phyloP scores from a whole-genome alignment of 2,329 filamentous ascomycete species.

The Shiraia bambusicola region DNA sequence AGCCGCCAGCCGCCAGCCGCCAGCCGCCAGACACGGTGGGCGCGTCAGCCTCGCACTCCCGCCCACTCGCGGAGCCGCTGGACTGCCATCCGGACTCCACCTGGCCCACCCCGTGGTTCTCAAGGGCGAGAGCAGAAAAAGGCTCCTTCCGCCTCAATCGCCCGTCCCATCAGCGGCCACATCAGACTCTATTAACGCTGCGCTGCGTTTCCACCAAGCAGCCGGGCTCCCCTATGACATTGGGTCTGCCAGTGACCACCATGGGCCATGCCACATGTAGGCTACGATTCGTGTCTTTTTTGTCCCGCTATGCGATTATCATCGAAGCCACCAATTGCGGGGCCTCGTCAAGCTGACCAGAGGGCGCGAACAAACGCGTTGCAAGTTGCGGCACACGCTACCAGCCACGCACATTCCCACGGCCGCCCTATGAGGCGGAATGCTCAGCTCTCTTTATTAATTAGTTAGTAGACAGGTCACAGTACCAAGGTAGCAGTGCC shows the following conservation, averaged over 20 bases:
- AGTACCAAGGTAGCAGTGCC: too few relatives aligned
- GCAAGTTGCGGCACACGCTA: constrained; percentile 8
- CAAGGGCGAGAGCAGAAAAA: constrained; percentile 4
- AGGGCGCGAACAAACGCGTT: constrained; percentile 5
- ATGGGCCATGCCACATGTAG: too few relatives aligned
- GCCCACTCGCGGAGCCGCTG: too few relatives aligned
- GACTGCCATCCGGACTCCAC: too few relatives aligned
- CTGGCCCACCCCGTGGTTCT: constrained; percentile 14
- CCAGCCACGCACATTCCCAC: constrained; percentile 15
- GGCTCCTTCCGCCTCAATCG: constrained; percentile 18
- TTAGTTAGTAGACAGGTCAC: too few relatives aligned
- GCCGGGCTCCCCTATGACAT: background rate
- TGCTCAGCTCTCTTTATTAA: constrained; percentile 22
- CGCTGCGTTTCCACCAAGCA: background rate
- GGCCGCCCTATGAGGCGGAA: constrained; percentile 22
- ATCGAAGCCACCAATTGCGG: constrained; percentile 16
- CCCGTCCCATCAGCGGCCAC: constrained; percentile 16
- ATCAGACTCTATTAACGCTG: constrained; percentile 10
- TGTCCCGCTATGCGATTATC: too few relatives aligned
- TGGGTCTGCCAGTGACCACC: background rate
- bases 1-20: too few relatives aligned
- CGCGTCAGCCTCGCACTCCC: too few relatives aligned
- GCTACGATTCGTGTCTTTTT: background rate
- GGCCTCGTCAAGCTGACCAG: constrained; percentile 22
- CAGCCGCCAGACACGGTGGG: too few relatives aligned